Evolutionary conservation across 768 basidiomycete genomes (phyloP).

Genomic region (Phylloporus rhodoxanthus): DNA sequence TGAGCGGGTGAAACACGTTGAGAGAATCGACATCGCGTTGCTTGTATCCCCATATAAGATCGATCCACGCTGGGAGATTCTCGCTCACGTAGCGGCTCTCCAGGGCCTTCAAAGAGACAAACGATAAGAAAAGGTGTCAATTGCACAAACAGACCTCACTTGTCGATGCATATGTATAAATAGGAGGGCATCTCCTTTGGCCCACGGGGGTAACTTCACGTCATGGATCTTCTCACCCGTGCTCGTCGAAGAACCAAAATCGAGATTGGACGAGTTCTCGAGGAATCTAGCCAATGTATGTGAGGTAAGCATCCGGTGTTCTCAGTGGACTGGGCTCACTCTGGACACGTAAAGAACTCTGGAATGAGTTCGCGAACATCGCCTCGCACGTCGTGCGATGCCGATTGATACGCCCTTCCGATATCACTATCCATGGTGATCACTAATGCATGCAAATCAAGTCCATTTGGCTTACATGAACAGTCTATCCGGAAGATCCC

Average conservation of each 20-base stretch:
- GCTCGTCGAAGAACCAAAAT: slow-evolving; percentile 70
- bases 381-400: slow-evolving; percentile 78
- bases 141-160: slow-evolving; percentile 34
- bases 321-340: slow-evolving; percentile 37
- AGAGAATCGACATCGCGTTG: slow-evolving; percentile 71
- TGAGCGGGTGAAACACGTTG: slow-evolving; percentile 90
- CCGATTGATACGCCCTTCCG: slow-evolving; percentile 76
- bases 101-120: slow-evolving; percentile 50
- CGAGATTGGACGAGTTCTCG: slow-evolving; percentile 70
- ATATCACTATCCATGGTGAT: slow-evolving; percentile 50
- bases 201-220: slow-evolving; percentile 89
- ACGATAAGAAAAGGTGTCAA: neutral
- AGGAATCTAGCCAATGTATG: slow-evolving; percentile 56
- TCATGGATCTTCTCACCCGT: slow-evolving; percentile 78
- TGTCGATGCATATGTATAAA: slow-evolving; percentile 76
- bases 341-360: slow-evolving; percentile 80
- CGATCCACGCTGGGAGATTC: slow-evolving; percentile 84
- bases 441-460: neutral
- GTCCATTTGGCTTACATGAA: slow-evolving; percentile 49
- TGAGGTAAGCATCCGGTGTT: neutral
- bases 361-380: slow-evolving; percentile 93
- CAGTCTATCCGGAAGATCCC: slow-evolving; percentile 86
- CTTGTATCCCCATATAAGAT: slow-evolving; percentile 86
- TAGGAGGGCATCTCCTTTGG: slow-evolving; percentile 72
- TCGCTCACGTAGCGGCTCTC: slow-evolving; percentile 86